Evolutionary conservation across 2,329 filamentous ascomycete genomes (phyloP).

Genomic region (Claviceps cyperi): DNA sequence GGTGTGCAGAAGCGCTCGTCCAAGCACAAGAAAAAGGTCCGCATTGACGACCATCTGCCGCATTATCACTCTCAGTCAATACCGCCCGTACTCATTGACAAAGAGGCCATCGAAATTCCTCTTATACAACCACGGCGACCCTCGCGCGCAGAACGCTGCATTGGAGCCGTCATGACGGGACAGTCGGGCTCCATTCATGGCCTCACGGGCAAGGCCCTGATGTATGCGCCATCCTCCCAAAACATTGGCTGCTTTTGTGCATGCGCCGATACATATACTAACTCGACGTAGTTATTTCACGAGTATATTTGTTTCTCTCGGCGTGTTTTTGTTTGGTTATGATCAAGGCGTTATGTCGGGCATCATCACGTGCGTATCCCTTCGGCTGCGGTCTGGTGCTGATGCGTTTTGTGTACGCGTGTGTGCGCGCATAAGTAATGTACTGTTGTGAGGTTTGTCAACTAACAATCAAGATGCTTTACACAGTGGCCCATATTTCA

Average conservation of each 20-base stretch:
- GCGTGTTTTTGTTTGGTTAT: slow-evolving; percentile 81
- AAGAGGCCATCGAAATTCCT: slow-evolving; percentile 75
- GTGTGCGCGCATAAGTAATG: not conserved
- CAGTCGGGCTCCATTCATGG: slow-evolving; percentile 68
- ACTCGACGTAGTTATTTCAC: slow-evolving; percentile 63
- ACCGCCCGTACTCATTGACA: slow-evolving; percentile 33
- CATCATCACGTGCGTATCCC: slow-evolving; percentile 43
- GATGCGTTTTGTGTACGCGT: not conserved
- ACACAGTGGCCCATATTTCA: slow-evolving; percentile 70
- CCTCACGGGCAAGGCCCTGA: slow-evolving; percentile 85
- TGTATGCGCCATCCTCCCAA: slow-evolving; percentile 39
- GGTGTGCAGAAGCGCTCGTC: slow-evolving; percentile 30
- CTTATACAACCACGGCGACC: slow-evolving; percentile 48
- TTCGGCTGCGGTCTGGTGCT: not conserved
- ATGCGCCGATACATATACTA: not conserved
- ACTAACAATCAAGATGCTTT: not conserved
- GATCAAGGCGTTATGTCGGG: slow-evolving; percentile 82
- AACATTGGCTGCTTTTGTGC: not conserved
- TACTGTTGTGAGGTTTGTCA: too few species aligned
- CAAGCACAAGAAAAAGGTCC: slow-evolving; percentile 46
- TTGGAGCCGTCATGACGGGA: slow-evolving; percentile 78
- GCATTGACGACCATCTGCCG: slow-evolving; percentile 42
- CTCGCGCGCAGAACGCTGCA: slow-evolving; percentile 50
- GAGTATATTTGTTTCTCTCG: slow-evolving; percentile 75
- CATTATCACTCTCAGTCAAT: slow-evolving; percentile 21